A percentile compares a stretch with the other conserved stretches of the same genome.
These are phyloP conservation scores for Boletus sp. DNA, from an alignment of 1,284 basidiomycete genomes.

Conservation along the genomic window DNA sequence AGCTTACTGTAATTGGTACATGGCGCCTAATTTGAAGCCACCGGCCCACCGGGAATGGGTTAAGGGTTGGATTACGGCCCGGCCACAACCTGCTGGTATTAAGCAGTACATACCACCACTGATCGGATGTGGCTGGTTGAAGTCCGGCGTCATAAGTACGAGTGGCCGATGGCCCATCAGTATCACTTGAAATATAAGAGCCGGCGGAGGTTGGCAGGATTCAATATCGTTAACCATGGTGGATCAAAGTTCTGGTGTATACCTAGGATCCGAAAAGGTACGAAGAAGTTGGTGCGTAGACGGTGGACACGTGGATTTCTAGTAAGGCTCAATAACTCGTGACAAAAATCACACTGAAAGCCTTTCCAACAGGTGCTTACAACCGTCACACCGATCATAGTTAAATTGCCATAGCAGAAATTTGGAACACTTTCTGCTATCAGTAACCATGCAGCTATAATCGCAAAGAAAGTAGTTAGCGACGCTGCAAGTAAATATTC, in stretches of 20 bases:
- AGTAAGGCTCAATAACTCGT: neutral
- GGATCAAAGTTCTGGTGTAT: neutral
- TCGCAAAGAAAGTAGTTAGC: no score
- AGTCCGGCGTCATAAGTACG: neutral
- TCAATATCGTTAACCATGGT: neutral
- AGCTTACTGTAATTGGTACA: neutral
- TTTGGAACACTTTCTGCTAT: no score
- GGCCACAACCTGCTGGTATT: neutral
- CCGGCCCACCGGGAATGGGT: neutral
- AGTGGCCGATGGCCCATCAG: neutral
- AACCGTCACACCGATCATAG: no score
- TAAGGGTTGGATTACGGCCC: conserved; percentile 6
- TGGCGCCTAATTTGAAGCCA: neutral
- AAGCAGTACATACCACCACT: no score
- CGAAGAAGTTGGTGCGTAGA: neutral
- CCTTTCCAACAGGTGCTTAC: no score
- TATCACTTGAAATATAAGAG: neutral
- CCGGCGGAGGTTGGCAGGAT: neutral
- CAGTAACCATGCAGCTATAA: no score
- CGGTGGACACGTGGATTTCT: neutral
- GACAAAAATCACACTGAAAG: no score
- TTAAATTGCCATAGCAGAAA: no score
- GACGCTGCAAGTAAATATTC: no score
- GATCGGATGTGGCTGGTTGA: neutral
- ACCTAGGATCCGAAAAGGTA: neutral